phyloP scores from a whole-genome alignment of 139 green algal species.

The Chlamydomonas applanata region DNA sequence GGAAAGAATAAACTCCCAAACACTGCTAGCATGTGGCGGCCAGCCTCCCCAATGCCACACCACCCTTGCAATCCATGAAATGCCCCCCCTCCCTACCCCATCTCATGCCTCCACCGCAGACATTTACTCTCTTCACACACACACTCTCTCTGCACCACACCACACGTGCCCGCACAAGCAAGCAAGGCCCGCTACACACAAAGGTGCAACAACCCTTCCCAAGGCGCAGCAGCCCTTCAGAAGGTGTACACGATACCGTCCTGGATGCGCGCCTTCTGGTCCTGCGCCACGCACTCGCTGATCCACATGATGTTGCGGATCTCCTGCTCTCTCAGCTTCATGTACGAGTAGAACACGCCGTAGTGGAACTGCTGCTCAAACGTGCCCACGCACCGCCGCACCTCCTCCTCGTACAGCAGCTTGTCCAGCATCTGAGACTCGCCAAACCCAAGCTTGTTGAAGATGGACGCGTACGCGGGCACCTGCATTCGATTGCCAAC shows the following conservation, averaged over 20 bases:
- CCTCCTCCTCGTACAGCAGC: conserved; percentile 94
- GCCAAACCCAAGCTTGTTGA: conserved; percentile 87
- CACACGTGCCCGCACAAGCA: too few species aligned
- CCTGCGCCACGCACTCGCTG: conserved; percentile 89
- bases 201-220: too few species aligned
- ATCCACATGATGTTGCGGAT: conserved; percentile 97
- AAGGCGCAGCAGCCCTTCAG: too few species aligned
- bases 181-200: too few species aligned
- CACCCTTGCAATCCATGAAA: too few species aligned
- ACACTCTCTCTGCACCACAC: too few species aligned
- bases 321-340: conserved; percentile 89
- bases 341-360: conserved; percentile 86
- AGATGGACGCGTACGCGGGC: conserved; percentile 77
- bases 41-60: too few species aligned
- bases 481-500: neutral
- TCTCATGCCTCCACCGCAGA: too few species aligned
- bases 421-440: conserved; percentile 93
- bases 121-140: too few species aligned
- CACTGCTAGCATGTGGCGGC: too few species aligned
- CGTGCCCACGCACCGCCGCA: conserved; percentile 63
- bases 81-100: too few species aligned
- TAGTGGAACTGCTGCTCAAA: conserved; percentile 97
- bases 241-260: conserved; percentile 80
- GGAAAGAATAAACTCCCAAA: too few species aligned
- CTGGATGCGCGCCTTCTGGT: conserved; percentile 83